Evolutionary conservation across 2,329 filamentous ascomycete species (phyloP).

Genomic region (Arthrobotrys conoides): DNA sequence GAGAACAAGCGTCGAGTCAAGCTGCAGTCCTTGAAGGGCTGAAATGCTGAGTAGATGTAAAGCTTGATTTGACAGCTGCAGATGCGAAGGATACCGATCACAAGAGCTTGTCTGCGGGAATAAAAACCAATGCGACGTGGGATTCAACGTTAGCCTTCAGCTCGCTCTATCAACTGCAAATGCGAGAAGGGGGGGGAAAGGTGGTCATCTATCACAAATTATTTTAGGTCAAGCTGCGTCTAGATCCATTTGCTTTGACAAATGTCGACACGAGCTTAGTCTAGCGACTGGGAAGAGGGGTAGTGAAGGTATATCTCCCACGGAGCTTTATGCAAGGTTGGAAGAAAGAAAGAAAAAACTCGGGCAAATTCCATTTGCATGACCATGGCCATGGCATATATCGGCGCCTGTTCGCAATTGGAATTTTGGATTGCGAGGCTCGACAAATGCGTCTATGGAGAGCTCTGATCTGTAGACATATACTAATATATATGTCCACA

Average conservation of each 20-base stretch:
- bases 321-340: slow-evolving; percentile 49
- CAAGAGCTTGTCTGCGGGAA: slow-evolving; percentile 37
- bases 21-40: slow-evolving; percentile 15
- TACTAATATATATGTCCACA: slow-evolving; percentile 5
- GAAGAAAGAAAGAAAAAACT: background rate
- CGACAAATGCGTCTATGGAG: slow-evolving; percentile 10
- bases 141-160: slow-evolving; percentile 17
- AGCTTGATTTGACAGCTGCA: slow-evolving; percentile 37
- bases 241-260: slow-evolving; percentile 28
- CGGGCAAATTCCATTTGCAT: slow-evolving; percentile 17
- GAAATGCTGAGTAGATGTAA: slow-evolving; percentile 25
- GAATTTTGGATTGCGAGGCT: slow-evolving; percentile 8
- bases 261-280: slow-evolving; percentile 32
- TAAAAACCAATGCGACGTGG: slow-evolving; percentile 17
- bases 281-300: slow-evolving; percentile 19
- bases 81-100: slow-evolving; percentile 23
- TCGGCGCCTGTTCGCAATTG: slow-evolving; percentile 2
- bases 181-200: background rate
- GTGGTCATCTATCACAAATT: slow-evolving; percentile 17
- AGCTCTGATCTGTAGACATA: slow-evolving; percentile 16
- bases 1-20: slow-evolving; percentile 17
- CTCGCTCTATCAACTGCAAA: background rate
- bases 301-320: slow-evolving; percentile 21
- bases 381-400: background rate
- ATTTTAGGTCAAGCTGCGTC: slow-evolving; percentile 16